phyloP scores from a whole-genome alignment of 2,329 filamentous ascomycete species.

The Colletotrichum sp. region DNA sequence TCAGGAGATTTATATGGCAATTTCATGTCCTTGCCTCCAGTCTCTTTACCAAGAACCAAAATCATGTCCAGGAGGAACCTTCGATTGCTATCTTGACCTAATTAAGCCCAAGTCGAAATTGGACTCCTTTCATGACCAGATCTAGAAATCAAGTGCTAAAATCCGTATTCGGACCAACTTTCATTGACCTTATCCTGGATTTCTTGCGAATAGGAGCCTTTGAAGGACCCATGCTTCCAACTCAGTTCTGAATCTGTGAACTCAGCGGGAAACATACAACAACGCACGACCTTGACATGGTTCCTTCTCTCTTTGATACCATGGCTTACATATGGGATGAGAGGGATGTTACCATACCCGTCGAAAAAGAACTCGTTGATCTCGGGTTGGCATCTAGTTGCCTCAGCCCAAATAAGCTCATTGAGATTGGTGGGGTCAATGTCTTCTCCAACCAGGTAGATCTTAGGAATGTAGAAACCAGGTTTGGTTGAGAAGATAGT shows the following conservation, averaged over 20 bases:
- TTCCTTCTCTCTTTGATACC: slow-evolving; percentile 25
- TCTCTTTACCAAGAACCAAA: too few relatives aligned
- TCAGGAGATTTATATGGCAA: too few relatives aligned
- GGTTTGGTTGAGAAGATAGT: slow-evolving; percentile 46
- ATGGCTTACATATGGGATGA: slow-evolving; percentile 51
- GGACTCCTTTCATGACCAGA: too few relatives aligned
- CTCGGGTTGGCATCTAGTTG: slow-evolving; percentile 49
- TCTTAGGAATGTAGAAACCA: slow-evolving; percentile 44
- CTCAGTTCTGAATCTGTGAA: slow-evolving; percentile 38
- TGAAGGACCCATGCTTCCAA: slow-evolving; percentile 35
- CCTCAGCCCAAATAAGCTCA: slow-evolving; percentile 54
- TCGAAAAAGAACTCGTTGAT: slow-evolving; percentile 49
- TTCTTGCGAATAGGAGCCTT: slow-evolving; percentile 17
- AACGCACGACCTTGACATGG: slow-evolving; percentile 51
- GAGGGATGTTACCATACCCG: slow-evolving; percentile 43
- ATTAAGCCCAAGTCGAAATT: too few relatives aligned
- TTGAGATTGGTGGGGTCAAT: slow-evolving; percentile 50
- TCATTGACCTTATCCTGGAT: background rate
- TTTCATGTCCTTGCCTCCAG: too few relatives aligned
- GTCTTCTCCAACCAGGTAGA: slow-evolving; percentile 52
- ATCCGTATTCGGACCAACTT: too few relatives aligned
- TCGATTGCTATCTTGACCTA: too few relatives aligned
- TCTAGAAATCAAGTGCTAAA: too few relatives aligned
- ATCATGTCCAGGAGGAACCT: too few relatives aligned
- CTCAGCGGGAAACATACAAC: slow-evolving; percentile 46